phyloP scores from a whole-genome alignment of 1,284 basidiomycete species.

The Cryptococcus sp. region DNA sequence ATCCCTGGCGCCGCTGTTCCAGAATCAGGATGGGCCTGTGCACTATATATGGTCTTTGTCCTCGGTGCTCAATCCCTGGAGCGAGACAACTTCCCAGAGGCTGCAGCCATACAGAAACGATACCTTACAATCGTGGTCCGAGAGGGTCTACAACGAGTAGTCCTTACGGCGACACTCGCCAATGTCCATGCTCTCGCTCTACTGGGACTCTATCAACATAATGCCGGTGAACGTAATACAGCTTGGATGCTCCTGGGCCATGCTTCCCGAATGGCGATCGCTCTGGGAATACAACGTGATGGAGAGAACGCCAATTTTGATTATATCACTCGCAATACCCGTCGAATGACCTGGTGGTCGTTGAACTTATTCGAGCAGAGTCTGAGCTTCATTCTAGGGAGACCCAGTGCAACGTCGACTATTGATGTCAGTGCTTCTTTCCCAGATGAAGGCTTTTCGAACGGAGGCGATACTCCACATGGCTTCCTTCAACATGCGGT shows the following conservation, averaged over 20 bases:
- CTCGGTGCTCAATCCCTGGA: slow-evolving; percentile 9
- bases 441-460: slow-evolving; percentile 5
- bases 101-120: slow-evolving; percentile 1
- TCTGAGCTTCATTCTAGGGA: slow-evolving; percentile 8
- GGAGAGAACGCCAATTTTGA: slow-evolving; percentile 7
- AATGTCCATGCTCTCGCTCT: slow-evolving; percentile 15
- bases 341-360: slow-evolving; percentile 12
- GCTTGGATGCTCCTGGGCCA: slow-evolving; percentile 15
- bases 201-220: slow-evolving; percentile 13
- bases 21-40: slow-evolving; percentile 10
- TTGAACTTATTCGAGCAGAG: slow-evolving; percentile 11
- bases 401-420: slow-evolving; percentile 7
- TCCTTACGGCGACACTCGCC: slow-evolving; percentile 5
- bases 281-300: slow-evolving; percentile 14
- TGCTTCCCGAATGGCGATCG: slow-evolving; percentile 10
- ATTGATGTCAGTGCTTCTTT: slow-evolving; percentile 6
- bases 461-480: neutral
- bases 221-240: slow-evolving; percentile 11
- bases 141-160: slow-evolving; percentile 3
- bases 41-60: slow-evolving; percentile 8
- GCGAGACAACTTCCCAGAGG: neutral
- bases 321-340: slow-evolving; percentile 3
- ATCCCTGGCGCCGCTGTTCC: neutral
- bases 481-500: slow-evolving; percentile 1
- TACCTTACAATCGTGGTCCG: slow-evolving; percentile 7